Percentiles rank a stretch among this genome's conserved stretches.
phyloP scores from a whole-genome alignment of 2,329 filamentous ascomycete species.

The Lasiodiplodia hormozganensis region DNA sequence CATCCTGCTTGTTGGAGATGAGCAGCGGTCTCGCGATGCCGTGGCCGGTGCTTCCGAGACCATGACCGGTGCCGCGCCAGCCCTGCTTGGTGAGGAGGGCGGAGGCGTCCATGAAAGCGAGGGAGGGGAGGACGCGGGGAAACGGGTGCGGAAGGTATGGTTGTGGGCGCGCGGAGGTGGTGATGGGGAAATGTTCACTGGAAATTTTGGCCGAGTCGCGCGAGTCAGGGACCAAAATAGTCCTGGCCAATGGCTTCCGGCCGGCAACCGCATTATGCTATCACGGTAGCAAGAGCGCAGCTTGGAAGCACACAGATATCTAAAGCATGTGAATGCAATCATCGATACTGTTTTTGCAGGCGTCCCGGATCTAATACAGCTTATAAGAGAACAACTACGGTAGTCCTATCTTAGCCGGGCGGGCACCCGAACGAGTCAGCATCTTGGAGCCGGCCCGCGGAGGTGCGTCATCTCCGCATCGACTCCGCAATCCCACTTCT shows the following conservation, averaged over 20 bases:
- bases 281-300: too few species aligned
- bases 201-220: slow-evolving; percentile 29
- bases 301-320: too few species aligned
- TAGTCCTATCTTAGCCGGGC: too few species aligned
- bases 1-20: slow-evolving; percentile 81
- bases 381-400: too few species aligned
- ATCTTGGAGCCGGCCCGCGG: background rate
- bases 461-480: background rate
- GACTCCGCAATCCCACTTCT: background rate
- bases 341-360: too few species aligned
- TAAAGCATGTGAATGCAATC: too few species aligned
- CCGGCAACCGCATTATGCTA: too few species aligned
- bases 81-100: slow-evolving; percentile 84
- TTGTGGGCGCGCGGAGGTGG: slow-evolving; percentile 1
- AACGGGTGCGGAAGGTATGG: background rate
- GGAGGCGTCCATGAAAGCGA: slow-evolving; percentile 76
- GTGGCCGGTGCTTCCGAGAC: slow-evolving; percentile 76
- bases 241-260: background rate
- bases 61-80: slow-evolving; percentile 88
- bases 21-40: slow-evolving; percentile 86
- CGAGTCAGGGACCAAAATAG: background rate
- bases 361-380: too few species aligned
- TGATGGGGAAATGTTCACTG: slow-evolving; percentile 2
- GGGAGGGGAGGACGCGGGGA: background rate
- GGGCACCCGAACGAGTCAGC: background rate